Base-by-base conservation (phyloP, 768 basidiomycete genomes). In the Pisolithus orientalis region DNA sequence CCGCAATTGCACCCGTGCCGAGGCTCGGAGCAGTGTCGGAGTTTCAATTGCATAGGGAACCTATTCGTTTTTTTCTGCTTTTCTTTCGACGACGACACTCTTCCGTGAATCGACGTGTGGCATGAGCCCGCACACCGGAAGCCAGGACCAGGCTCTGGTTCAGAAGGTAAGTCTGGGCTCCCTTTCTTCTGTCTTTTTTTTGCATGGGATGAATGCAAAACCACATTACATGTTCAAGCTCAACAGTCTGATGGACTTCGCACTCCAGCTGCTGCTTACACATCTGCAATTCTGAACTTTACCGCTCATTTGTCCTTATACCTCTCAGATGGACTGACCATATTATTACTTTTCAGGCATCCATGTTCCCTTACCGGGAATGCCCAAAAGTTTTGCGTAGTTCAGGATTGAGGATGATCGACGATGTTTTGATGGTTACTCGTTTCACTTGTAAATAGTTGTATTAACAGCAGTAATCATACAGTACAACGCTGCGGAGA, bases 251-350 rank as follows among this genome's bases (percentile, higher is more conserved):
- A 74, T 73, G 72, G 67, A 62, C 10, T 40, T 21, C 13, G 5
- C 32, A 61, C 71, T 70, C 73, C 44, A 72, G 46, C 54, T 75
- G 72, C 71, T 71, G 73, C 53, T 54, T 29, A 52, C 65, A 60
- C 65, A 60, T 67, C 74, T 74, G 72, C 73, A 74, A 73, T 75
- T 69, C 74, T 74, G 74, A 75, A 48, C 34, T 28, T 16, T 7
- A 4, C 4, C 24, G 13, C 10, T 45, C 28, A 14, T 13, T 17
- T 21, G 13, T 6, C 4, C 4, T 16, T 11, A 4, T 17, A 3
- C 14, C 27, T 16, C 8, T 29, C 25, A 45, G 28, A 45, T 14
- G 0, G 27, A 13, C 44, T 45, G n/a, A 45, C 44, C n/a, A 31
- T 17, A 16, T 3, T 5, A 13, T 34, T 34, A 13, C 13, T 5